phyloP scores from a whole-genome alignment of 116 monocot genomes.

The Dioscorea cayenensis region DNA sequence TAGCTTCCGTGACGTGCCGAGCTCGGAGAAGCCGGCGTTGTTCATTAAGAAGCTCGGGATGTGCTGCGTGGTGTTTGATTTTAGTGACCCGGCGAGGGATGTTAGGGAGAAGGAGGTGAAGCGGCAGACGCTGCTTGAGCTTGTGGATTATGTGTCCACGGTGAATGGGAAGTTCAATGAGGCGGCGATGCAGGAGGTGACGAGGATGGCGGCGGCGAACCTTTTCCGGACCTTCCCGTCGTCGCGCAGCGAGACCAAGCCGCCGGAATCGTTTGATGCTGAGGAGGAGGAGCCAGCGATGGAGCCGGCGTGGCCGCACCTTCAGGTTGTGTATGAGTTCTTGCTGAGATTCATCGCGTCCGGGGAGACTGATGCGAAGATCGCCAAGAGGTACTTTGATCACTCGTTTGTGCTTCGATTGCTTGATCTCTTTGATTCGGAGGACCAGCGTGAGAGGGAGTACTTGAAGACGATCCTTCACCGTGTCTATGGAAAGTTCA shows the following conservation, averaged over 20 bases:
- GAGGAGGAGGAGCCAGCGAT: conserved; percentile 37
- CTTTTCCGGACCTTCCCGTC: conserved; percentile 33
- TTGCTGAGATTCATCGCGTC: conserved; percentile 33
- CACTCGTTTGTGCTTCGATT: conserved; percentile 31
- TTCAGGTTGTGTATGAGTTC: conserved; percentile 46
- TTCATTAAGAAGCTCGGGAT: conserved; percentile 38
- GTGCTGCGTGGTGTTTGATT: conserved; percentile 45
- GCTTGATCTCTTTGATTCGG: conserved; percentile 45
- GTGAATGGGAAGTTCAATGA: conserved; percentile 27
- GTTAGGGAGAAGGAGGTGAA: conserved; percentile 44
- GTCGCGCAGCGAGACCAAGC: background rate
- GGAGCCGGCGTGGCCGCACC: conserved; percentile 50
- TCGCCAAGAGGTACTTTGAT: conserved; percentile 40
- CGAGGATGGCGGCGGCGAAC: conserved; percentile 35
- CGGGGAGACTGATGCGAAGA: conserved; percentile 37
- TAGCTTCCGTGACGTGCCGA: conserved; percentile 33
- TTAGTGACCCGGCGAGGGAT: conserved; percentile 28
- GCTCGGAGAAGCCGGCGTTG: conserved; percentile 31
- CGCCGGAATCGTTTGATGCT: conserved; percentile 3
- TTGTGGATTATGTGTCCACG: conserved; percentile 37
- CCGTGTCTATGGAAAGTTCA: conserved; percentile 48
- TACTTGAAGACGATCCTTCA: conserved; percentile 50
- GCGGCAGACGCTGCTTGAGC: conserved; percentile 41
- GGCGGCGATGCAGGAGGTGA: conserved; percentile 28
- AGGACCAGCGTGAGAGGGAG: conserved; percentile 48